Base-by-base conservation (phyloP, 176 grass and related monocot genomes). In the Juncus effusus region DNA sequence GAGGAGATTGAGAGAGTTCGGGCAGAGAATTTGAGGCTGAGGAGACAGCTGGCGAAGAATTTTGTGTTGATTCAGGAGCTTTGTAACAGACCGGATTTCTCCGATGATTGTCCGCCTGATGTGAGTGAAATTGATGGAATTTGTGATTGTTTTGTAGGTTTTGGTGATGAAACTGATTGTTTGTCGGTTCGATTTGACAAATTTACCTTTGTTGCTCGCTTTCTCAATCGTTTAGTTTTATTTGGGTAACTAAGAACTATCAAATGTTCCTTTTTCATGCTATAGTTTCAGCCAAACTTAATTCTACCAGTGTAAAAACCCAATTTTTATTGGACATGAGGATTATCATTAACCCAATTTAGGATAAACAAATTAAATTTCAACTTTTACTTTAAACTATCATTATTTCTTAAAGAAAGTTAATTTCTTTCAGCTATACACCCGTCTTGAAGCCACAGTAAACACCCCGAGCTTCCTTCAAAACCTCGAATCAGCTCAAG, bases 41-140 rank as follows among this genome's bases (percentile, higher is more conserved):
- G 91, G 39, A 75, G 78, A 57, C 83, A 82, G 36, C 81, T 96
- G 51, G 73, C 87, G 11, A 85, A 83, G 51, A 83, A 96, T 61
- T 77, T 96, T 42, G 61, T 72, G 6, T 28, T 96, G 72, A 81
- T 90, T 19, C 87, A 83, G 38, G 84, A 83, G 39, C 56, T 96
- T 39, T 82, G 84, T 59, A 77, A 75, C 41, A 79, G 73, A 12
- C 84, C 84, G 14, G 65, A 51, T 62, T 62, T 96, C 56, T 90
- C 87, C 8, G 52, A 73, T 59, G 84, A 96, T 55, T 90, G 91
- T 16, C 91, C 91, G 65, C 79, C 91, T 40, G 91, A 96, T 57
- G 91, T 96, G 74, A 85, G 84, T 36, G 51, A 15, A 15, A 14
- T 12, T 45, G 12, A 52, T 11, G 12, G 0, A 2, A 12, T 15